These are phyloP conservation scores for Magnusiomyces magnusii DNA, from an alignment of 1,139 yeast genomes.

Conservation along the genomic window DNA sequence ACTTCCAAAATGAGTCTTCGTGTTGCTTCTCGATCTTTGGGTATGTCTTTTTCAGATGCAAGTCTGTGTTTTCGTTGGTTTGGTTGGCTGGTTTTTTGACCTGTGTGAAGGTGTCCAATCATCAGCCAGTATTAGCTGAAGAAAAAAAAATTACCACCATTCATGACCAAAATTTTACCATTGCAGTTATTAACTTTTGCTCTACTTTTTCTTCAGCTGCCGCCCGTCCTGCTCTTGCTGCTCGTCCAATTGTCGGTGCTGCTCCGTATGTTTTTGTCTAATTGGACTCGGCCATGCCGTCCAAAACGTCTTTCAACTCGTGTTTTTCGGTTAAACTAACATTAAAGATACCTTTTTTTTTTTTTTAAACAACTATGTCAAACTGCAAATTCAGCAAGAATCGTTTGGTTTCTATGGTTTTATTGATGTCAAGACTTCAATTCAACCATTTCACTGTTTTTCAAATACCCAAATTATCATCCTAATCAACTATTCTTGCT, in stretches of 20 bases:
- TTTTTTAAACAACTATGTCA: not conserved
- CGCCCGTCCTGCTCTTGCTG: slow-evolving; percentile 11
- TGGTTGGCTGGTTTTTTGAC: not conserved
- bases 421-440: too few relatives aligned
- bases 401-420: too few relatives aligned
- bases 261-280: slow-evolving; percentile 17
- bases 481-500: not conserved
- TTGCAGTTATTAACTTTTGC: too few relatives aligned
- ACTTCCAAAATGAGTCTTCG: slow-evolving; percentile 26
- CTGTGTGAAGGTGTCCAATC: not conserved
- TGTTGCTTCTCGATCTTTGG: slow-evolving; percentile 25
- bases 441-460: too few relatives aligned
- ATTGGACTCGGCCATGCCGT: not conserved
- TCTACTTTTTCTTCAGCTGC: not conserved
- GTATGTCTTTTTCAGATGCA: slow-evolving; percentile 19
- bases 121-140: not conserved
- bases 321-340: not conserved
- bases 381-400: not conserved
- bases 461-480: not conserved
- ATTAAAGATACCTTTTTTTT: not conserved
- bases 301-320: not conserved
- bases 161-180: too few relatives aligned
- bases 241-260: slow-evolving; percentile 19
- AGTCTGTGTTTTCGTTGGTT: not conserved
- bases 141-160: too few relatives aligned